Evolutionary conservation across 2,329 filamentous ascomycete genomes (phyloP), one percentile per base, ranked within the genome.

Genomic region (Xylaria arbuscula): DNA sequence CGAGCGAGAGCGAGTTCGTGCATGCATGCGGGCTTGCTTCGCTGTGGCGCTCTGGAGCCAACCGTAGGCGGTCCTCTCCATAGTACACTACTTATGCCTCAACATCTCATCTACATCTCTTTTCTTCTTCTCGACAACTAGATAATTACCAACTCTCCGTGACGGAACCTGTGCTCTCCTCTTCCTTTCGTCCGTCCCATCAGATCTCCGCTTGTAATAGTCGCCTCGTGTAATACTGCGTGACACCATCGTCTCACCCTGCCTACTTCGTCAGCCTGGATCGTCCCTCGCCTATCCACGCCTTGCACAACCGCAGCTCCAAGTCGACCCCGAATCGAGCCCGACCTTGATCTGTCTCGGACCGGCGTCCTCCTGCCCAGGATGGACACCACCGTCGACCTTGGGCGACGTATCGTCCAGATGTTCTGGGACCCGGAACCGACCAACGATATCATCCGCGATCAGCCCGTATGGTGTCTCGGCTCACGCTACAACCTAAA

Each of bases 381-480:
- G 36, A 79, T 79, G 77, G 77, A 78, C 53, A 72, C 76, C 19
- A 89, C 87, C 66, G 88, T 92, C 64, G 93, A 97, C 76, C 83
- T 97, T 68, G 88, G 92, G 73, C 91, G 92, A 73, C 92, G 92
- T 71, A 89, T 98, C 74, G 90, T 98, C 68, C 92, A 95, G 81
- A 93, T 93, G 82, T 91, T 98, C 77, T 97, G 94, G 91, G 94
- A 98, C 75, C 93, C 94, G 0, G 90, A 94, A 72, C 94, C 94
- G 6, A 89, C 87, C 70, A 97, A 98, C 81, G 90, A 97, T 78
- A 84, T 89, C 66, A 79, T 82, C 67, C 85, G 87, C 45, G 86
- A 90, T 70, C 85, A 88, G 40, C 89, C 92, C 13, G 92, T 97
- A 70, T 98, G 95, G 94, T 97, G 94, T 76, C 84, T 98, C 7